These are phyloP conservation scores for Penicillium nucicola DNA, from an alignment of 495 filamentous ascomycete species.

Conservation along the genomic window DNA sequence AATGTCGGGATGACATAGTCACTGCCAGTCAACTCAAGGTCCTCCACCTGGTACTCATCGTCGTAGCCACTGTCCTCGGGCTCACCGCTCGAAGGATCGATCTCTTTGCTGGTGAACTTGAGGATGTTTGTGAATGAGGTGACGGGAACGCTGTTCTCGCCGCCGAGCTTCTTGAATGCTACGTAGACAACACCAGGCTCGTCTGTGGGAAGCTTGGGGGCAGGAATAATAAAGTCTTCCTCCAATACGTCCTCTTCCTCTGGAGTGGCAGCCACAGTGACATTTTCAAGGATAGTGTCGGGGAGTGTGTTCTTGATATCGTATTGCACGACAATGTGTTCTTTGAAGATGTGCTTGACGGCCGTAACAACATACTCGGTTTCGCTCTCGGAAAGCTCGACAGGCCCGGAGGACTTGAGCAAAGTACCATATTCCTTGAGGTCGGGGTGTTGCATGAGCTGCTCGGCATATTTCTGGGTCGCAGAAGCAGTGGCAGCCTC, in stretches of 20 bases:
- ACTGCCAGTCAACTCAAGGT: conserved; percentile 85
- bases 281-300: conserved; percentile 84
- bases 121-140: conserved; percentile 86
- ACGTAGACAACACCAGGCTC: conserved; percentile 93
- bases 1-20: conserved; percentile 94
- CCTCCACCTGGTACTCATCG: conserved; percentile 95
- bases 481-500: conserved; percentile 74
- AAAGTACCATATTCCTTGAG: conserved; percentile 82
- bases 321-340: conserved; percentile 94
- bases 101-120: conserved; percentile 97
- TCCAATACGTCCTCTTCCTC: conserved; percentile 73
- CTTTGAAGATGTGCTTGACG: conserved; percentile 96
- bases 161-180: conserved; percentile 79
- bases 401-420: conserved; percentile 81
- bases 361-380: conserved; percentile 95
- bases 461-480: conserved; percentile 81
- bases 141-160: conserved; percentile 64
- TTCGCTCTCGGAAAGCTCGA: conserved; percentile 93
- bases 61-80: conserved; percentile 92
- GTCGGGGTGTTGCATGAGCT: conserved; percentile 86
- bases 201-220: conserved; percentile 72
- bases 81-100: conserved; percentile 90
- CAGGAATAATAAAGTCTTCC: conserved; percentile 93
- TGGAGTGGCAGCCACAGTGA: conserved; percentile 82
- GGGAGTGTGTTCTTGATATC: conserved; percentile 97